These are phyloP conservation scores for Ogataea methanolica DNA, from an alignment of 805 yeast genomes.

Conservation along the genomic window DNA sequence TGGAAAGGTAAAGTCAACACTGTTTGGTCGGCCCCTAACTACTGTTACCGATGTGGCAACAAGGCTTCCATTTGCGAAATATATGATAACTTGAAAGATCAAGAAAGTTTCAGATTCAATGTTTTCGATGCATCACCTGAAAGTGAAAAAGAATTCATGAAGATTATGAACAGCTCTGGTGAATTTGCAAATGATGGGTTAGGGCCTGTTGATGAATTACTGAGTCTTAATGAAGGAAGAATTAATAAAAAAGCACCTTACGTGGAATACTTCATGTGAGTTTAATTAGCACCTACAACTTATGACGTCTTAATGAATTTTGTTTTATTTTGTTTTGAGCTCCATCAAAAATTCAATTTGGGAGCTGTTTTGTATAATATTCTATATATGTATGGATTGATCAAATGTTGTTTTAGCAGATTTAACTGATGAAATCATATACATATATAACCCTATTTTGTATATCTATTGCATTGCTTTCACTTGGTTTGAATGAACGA, in stretches of 20 bases:
- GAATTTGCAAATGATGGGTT: conserved; percentile 11
- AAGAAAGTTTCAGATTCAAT: conserved; percentile 65
- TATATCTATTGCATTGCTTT: too few relatives aligned
- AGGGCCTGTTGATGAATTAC: conserved; percentile 10
- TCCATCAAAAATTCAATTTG: not conserved
- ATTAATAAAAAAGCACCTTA: conserved; percentile 33
- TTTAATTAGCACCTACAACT: not conserved
- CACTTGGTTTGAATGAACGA: too few relatives aligned
- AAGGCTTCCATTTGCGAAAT: conserved; percentile 96
- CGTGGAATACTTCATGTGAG: conserved; percentile 37
- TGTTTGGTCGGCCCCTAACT: conserved; percentile 98
- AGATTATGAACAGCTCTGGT: conserved; percentile 34
- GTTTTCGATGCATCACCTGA: conserved; percentile 98
- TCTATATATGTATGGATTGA: too few relatives aligned
- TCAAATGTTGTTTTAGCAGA: too few relatives aligned
- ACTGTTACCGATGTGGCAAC: conserved; percentile 95
- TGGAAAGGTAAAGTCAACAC: conserved; percentile 90
- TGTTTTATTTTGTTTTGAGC: not conserved
- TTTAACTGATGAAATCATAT: too few relatives aligned
- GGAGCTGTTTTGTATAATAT: not conserved
- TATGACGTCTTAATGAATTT: not conserved
- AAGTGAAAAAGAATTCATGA: conserved; percentile 55
- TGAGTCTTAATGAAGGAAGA: conserved; percentile 13
- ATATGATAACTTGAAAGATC: conserved; percentile 49
- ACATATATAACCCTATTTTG: too few relatives aligned